Base-by-base conservation (phyloP, 202 grass and related monocot genomes). In the Schoenoplectus triqueter region DNA sequence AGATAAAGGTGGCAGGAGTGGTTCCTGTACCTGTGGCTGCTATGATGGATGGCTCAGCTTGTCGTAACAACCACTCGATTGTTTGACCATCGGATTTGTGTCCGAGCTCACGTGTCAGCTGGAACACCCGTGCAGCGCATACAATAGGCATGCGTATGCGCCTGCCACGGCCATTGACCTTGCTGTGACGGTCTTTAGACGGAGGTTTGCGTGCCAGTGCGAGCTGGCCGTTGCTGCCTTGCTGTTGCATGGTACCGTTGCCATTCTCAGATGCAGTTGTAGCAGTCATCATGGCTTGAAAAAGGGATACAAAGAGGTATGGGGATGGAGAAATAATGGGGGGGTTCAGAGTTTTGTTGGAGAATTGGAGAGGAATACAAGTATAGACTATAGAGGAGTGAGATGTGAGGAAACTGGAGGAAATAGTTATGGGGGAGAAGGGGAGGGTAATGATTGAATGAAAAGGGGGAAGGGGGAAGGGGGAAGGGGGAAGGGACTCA, bases 131-230 rank as follows among this genome's bases (percentile, higher is more conserved):
- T 1, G 95, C 95, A 10, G 95, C 95, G 57, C 95, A 98, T 64
- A 98, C 90, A 64, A 94, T 94, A 70, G 95, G 95, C 95, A 98
- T 98, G 81, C 95, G 95, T 87, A 98, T 94, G 68, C 95, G 89
- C 41, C 95, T 88, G 5, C 95, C 95, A 63, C 95, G 89, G 7
- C 95, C 95, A 75, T 98, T 94, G 65, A 98, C 92, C 88, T 98
- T 98, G 85, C 88, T 98, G 88, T 98, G 95, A 48, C 91, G 89
- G 89, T 98, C 95, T 88, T 95, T 98, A 3, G 81, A 18, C 7
- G 81, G 64, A 31, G 81, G 22, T 70, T 83, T 83, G 14, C 66
- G 64, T 57, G 48, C 20, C 19, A 20, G 45, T 56, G 55, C 81
- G 1, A 69, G 21, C 64, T 66, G 49, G 9, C 81, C 47, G 41